Conservation (phyloP, 2,329 filamentous ascomycete species). For the Diplodia mutila region DNA sequence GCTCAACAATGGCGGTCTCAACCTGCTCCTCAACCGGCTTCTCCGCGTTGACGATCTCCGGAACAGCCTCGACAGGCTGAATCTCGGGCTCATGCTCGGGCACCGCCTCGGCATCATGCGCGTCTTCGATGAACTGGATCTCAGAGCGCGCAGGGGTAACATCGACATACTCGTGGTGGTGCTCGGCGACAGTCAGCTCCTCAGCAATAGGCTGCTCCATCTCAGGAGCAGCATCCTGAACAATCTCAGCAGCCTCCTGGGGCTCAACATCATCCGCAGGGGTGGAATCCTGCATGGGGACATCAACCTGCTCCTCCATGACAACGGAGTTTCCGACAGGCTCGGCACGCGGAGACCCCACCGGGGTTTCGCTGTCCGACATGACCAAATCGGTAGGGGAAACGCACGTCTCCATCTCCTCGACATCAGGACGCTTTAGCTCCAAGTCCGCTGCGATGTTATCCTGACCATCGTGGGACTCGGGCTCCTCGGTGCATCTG, state of each 20-base stretch:
- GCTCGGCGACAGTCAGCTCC: neutral
- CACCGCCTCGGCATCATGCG: neutral
- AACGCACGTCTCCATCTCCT: slow-evolving; percentile 1
- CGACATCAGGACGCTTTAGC: neutral
- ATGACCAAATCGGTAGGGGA: slow-evolving; percentile 9
- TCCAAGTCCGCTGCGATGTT: neutral
- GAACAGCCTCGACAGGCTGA: neutral
- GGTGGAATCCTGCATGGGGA: neutral
- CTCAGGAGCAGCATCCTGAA: neutral
- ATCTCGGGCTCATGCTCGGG: neutral
- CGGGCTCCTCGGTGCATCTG: slow-evolving; percentile 2
- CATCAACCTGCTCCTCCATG: neutral
- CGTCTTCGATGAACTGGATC: slow-evolving; percentile 16
- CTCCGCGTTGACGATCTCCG: neutral
- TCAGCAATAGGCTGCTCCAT: neutral
- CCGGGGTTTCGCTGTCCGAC: neutral
- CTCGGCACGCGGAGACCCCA: neutral
- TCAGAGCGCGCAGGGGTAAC: slow-evolving; percentile 5
- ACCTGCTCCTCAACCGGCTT: neutral
- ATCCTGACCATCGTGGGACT: neutral
- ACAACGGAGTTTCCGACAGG: neutral
- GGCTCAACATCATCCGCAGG: neutral
- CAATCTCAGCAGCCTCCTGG: neutral
- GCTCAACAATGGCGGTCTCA: neutral
- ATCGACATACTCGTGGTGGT: neutral